A percentile compares a stretch with the other conserved stretches of the same genome.
These are phyloP conservation scores for Talaromyces liani DNA, from an alignment of 495 filamentous ascomycete species.

Conservation along the genomic window DNA sequence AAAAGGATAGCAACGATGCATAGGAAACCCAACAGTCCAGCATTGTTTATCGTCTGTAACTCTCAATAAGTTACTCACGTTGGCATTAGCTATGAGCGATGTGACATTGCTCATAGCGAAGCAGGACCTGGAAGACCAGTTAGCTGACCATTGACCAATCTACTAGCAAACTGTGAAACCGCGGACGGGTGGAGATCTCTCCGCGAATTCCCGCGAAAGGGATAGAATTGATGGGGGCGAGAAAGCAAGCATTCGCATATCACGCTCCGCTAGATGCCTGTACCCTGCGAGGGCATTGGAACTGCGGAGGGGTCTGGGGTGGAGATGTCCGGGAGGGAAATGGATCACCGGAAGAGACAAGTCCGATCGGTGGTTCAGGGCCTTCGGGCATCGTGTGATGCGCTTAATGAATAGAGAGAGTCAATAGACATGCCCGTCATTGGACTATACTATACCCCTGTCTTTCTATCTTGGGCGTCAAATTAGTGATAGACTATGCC, in stretches of 20 bases:
- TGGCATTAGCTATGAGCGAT: too few species aligned
- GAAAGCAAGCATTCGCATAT: not conserved
- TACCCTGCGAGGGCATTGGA: too few species aligned
- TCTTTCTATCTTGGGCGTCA: not conserved
- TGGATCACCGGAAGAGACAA: not conserved
- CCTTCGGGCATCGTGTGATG: not conserved
- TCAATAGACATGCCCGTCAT: too few species aligned
- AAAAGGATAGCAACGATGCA: not conserved
- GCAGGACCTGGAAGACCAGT: not conserved
- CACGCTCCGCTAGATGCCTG: too few species aligned
- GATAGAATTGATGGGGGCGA: not conserved
- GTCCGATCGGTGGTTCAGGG: not conserved
- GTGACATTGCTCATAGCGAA: not conserved
- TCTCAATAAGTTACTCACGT: too few species aligned
- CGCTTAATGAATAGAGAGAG: not conserved
- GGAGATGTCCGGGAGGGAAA: not conserved
- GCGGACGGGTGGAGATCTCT: slow-evolving; percentile 2
- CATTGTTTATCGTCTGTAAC: too few species aligned
- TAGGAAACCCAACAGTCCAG: not conserved
- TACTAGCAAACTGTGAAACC: not conserved
- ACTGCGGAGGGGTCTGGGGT: not conserved
- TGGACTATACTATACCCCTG: not conserved
- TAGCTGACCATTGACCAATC: not conserved
- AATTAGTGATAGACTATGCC: not conserved
- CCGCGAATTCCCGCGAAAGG: not conserved